phyloP scores from a whole-genome alignment of 345 rosid species.

The Arabidopsis thaliana region DNA sequence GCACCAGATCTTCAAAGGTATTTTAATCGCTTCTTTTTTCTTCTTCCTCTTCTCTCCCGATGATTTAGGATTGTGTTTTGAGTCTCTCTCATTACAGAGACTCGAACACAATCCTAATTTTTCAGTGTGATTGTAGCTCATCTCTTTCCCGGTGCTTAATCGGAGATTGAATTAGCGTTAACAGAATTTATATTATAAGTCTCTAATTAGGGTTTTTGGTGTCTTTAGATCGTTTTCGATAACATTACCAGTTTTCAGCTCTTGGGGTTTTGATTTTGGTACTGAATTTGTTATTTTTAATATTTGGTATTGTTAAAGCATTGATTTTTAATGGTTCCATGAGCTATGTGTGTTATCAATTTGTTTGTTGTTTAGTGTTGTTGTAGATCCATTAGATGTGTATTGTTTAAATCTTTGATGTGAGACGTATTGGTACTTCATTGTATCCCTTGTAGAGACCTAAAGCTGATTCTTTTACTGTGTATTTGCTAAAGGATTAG shows the following conservation, averaged over 20 bases:
- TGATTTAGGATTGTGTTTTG: conserved; percentile 5
- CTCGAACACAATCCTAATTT: conserved; percentile 26
- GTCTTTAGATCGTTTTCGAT: neutral
- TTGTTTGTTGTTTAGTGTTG: conserved; percentile 4
- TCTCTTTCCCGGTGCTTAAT: neutral
- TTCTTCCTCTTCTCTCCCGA: neutral
- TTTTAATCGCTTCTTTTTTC: neutral
- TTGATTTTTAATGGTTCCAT: neutral
- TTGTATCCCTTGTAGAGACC: conserved; percentile 1
- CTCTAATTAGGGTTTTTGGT: conserved; percentile 40
- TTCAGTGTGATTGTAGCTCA: neutral
- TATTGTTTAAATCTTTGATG: conserved; percentile 2
- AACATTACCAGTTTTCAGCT: conserved; percentile 2
- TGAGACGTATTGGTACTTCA: neutral
- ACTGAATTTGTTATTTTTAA: neutral
- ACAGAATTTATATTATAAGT: neutral
- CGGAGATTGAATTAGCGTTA: conserved; percentile 15
- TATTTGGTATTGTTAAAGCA: neutral
- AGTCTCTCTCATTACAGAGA: conserved; percentile 23
- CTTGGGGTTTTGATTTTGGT: conserved; percentile 24
- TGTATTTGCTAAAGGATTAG: conserved; percentile 25
- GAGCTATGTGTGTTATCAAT: conserved; percentile 7
- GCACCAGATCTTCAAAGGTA: conserved; percentile 86
- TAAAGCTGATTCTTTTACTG: neutral
- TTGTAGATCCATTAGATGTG: conserved; percentile 22